Evolutionary conservation across 139 green algal genomes (phyloP), one percentile per base, ranked within the genome.

Genomic region (Chlamydomonas applanata): DNA sequence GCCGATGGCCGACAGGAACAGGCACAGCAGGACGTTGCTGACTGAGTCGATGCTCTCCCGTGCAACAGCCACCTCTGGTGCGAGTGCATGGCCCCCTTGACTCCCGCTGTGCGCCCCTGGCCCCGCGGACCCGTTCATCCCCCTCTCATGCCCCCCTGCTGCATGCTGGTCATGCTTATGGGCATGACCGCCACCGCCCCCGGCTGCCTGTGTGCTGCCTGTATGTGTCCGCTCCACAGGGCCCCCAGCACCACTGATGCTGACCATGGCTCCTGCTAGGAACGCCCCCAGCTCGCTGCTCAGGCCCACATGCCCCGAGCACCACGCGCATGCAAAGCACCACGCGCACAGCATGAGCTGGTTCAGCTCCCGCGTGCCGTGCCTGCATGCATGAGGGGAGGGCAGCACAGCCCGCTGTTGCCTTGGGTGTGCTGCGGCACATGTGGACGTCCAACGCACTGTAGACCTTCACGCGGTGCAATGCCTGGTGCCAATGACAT

Each of bases 1-100:
- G 3, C 96, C 96, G 19, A 96, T 98, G 75, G 79, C 90, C 13
- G 90, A 81, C n/a, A 99, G 79, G 79, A 99, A 99, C 25, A 99
- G 85, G 13, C 92, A 88, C 40, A 92, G 83, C 72, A 99, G 95
- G 59, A 99, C 81, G 64, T 88, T 91, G 29, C 76, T 64, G 2
- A 85, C 76, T 53, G 69, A 80, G 30, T 88, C 82, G 4, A 91
- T 88, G 77, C 73, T 79, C n/a, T 76, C 25, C 19, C 62, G 64
- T 65, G 60, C 22, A 36, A 13, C 4, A 44, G 67, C 11, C 30
- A 52, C 35, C n/a, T 69, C 61, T 49, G 40, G 40, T 11, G 40
- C 11, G 7, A 49, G 40, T 11, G 40, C 11, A 11, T 49, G 40
- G 7, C 40, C 40, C 11, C 40, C 40, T 11, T 11, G 7, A 11